Base-by-base conservation (phyloP, 768 basidiomycete genomes). In the Pleurotus tuoliensis region DNA sequence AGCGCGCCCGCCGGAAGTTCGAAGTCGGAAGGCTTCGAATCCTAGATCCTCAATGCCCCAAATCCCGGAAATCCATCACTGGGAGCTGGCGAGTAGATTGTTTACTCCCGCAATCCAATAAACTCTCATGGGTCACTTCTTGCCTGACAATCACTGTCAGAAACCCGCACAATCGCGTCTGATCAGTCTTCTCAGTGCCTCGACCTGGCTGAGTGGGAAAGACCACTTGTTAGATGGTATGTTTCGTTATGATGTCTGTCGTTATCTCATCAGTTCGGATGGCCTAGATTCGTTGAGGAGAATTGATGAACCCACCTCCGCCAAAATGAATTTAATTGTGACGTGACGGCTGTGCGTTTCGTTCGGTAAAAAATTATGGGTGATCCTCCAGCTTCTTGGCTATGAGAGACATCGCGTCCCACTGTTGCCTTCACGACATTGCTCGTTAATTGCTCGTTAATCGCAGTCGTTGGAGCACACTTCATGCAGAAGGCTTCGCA, bases 171-270 rank as follows among this genome's bases (percentile, higher is more conserved):
- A 50, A 50, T 30, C 20, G 27, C 48, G 25, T 50, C n/a, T 34
- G 11, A 40, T 18, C 51, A 53, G 12, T 40, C 51, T 53, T 53
- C 39, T 34, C 39, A 41, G 51, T 53, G 51, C 51, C 51, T 53
- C 51, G 51, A 53, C 25, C 39, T 5, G 39, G 51, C 39, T 43
- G 37, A 39, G 39, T 53, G 51, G 39, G 51, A 53, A 41, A 13
- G 30, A 9, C 9, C 38, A 25, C 22, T 18, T 25, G 51, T 39
- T 41, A 24, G 38, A 18, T 20, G 15, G 48, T 25, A 25, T 20
- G 39, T 53, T 40, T 53, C 15, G 51, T 41, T 53, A 34, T 50
- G 5, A 37, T 53, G 51, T 53, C 51, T 53, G 41, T 53, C 51
- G 51, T 20, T 24, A 50, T 50, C 48, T 50, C 25, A 53, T 53